These are phyloP conservation scores for Plicaturopsis crispa DNA, from an alignment of 768 basidiomycete species.

Conservation along the genomic window DNA sequence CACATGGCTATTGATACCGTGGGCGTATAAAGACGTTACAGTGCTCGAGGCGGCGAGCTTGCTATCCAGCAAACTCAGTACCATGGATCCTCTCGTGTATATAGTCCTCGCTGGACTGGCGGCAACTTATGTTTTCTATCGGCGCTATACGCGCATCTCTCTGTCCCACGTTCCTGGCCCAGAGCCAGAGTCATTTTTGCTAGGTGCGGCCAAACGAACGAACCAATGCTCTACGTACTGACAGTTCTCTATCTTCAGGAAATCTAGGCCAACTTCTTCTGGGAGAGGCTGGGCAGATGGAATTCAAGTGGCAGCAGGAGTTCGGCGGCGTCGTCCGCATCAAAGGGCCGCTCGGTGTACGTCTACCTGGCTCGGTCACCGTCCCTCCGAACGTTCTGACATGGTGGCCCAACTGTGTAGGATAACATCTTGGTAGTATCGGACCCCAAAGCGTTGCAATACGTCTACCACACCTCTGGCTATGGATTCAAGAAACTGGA, in stretches of 20 bases:
- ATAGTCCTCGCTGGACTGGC: too few species aligned
- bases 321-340: constrained; percentile 46
- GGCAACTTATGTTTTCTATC: too few species aligned
- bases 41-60: too few species aligned
- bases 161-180: constrained; percentile 42
- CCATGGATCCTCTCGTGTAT: too few species aligned
- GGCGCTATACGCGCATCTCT: constrained; percentile 29
- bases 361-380: too few species aligned
- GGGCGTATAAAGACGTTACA: too few species aligned
- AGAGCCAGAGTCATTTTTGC: constrained; percentile 36
- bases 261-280: constrained; percentile 43
- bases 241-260: constrained; percentile 25
- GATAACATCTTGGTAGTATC: constrained; percentile 45
- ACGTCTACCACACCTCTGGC: constrained; percentile 49
- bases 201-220: constrained; percentile 25
- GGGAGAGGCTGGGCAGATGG: constrained; percentile 40
- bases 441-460: constrained; percentile 53
- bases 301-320: constrained; percentile 43
- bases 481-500: constrained; percentile 48
- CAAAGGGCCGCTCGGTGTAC: constrained; percentile 43
- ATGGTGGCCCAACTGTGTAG: too few species aligned
- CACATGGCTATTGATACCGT: too few species aligned
- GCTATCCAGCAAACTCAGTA: too few species aligned
- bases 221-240: background rate
- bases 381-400: too few species aligned